phyloP scores from a whole-genome alignment of 495 filamentous ascomycete genomes.

The Trichoderma reesei region DNA sequence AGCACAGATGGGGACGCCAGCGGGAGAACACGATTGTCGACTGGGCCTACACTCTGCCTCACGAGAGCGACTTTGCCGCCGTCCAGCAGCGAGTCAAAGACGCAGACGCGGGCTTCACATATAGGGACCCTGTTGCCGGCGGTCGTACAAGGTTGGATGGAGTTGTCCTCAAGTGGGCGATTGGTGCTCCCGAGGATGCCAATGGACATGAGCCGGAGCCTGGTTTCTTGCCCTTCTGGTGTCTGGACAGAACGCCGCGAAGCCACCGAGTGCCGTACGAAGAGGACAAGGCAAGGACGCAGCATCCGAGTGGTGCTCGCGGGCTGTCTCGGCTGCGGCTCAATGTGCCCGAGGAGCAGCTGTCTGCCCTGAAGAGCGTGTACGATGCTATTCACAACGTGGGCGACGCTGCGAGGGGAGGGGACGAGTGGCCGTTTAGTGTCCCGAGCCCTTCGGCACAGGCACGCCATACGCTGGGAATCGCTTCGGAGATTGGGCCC shows the following conservation, averaged over 20 bases:
- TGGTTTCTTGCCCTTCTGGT: conserved; percentile 43
- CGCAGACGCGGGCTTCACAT: conserved; percentile 26
- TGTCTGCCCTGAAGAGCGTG: neutral
- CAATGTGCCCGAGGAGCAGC: neutral
- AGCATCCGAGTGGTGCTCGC: neutral
- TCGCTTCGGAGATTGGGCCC: neutral
- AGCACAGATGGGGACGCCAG: conserved; percentile 43
- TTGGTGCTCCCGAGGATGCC: conserved; percentile 33
- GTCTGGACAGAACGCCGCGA: conserved; percentile 43
- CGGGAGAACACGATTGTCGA: conserved; percentile 38
- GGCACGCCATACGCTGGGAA: neutral
- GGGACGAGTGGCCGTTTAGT: neutral
- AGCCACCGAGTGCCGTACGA: conserved; percentile 32
- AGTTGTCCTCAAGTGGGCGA: conserved; percentile 38
- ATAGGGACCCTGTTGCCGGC: conserved; percentile 31
- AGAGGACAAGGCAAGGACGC: neutral
- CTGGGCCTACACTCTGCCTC: conserved; percentile 39
- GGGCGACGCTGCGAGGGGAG: neutral
- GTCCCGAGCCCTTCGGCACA: neutral
- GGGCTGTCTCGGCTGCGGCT: neutral
- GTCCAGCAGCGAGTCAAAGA: conserved; percentile 21
- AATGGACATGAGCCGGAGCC: conserved; percentile 15
- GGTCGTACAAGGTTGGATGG: conserved; percentile 38
- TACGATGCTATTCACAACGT: neutral
- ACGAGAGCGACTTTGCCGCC: conserved; percentile 20